Percentiles rank a stretch among this genome's conserved stretches.
Evolutionary conservation across 2,329 filamentous ascomycete genomes (phyloP).

Genomic region (Penicillium sp.): DNA sequence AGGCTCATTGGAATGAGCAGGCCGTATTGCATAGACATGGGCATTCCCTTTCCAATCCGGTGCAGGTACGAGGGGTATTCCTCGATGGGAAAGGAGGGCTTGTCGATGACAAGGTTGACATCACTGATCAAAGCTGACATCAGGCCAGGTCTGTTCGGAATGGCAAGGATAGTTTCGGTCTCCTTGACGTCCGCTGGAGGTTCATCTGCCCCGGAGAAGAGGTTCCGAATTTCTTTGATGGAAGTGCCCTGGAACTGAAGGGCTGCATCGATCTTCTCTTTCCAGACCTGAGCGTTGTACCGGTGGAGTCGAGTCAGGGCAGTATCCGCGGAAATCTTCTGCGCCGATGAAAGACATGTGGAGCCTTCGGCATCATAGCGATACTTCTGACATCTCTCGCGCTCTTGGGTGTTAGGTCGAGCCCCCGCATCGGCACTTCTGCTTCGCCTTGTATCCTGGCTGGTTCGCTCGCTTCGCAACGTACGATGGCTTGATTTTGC

Average conservation of each 20-base stretch:
- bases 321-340: conserved; percentile 70
- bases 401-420: conserved; percentile 31
- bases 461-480: conserved; percentile 39
- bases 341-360: conserved; percentile 65
- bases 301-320: conserved; percentile 71
- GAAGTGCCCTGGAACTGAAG: conserved; percentile 65
- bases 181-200: conserved; percentile 78
- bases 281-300: conserved; percentile 89
- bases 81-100: conserved; percentile 81
- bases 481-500: conserved; percentile 51
- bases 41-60: conserved; percentile 94
- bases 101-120: conserved; percentile 79
- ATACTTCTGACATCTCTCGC: conserved; percentile 40
- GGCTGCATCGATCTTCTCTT: conserved; percentile 76
- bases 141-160: conserved; percentile 78
- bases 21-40: conserved; percentile 82
- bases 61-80: conserved; percentile 82
- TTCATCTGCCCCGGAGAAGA: conserved; percentile 79
- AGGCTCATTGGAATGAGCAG: conserved; percentile 87
- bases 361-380: conserved; percentile 77
- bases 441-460: conserved; percentile 47
- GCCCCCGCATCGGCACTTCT: conserved; percentile 54
- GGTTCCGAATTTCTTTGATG: conserved; percentile 72
- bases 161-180: conserved; percentile 76
- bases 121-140: conserved; percentile 79